Evolutionary conservation across 176 grass and related monocot species (phyloP), one percentile per base, ranked within the genome.

Genomic region (Rhynchospora pubera): DNA sequence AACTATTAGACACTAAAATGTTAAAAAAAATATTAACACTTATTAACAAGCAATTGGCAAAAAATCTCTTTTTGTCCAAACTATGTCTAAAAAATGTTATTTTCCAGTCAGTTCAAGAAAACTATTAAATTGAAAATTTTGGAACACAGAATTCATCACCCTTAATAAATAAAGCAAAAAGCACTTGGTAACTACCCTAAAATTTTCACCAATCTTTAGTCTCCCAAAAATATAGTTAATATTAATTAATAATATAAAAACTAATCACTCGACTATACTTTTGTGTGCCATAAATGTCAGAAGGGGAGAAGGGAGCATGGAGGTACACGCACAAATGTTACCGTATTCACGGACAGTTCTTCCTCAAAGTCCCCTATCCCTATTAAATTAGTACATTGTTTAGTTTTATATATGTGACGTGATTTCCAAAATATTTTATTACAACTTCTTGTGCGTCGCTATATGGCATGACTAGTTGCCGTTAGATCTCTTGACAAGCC

Each of bases 401-500:
- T 47, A 45, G 26, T 26, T 67, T 82, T 66, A 52, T 32, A 8
- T 50, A 58, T 46, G 9, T 9, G 18, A 60, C 57, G 46, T 61
- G 30, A 80, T 80, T 80, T 57, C 16, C 16, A 1, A 16, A 14
- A n/a, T 81, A 65, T 81, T 81, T 24, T 65, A 81, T 16, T 75
- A 8, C 6, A 28, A 21, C 39, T 19, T 60, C 26, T 57, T 79
- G 43, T 61, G 13, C 9, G 59, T 28, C 62, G 23, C 45, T 62
- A 18, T 28, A 23, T 28, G 65, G 59, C 32, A 65, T 82, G 24
- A n/a, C 83, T 64, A n/a, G 12, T 13, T 91, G 89, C 84, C 72
- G 79, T 89, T 83, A 62, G 78, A 87, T 87, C 78, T 60, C 55
- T 78, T 85, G 88, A 88, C 88, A 82, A 78, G 1, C 44, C 75